A percentile compares a stretch with the other conserved stretches of the same genome.
Evolutionary conservation across 1,284 basidiomycete genomes (phyloP).

Genomic region (Marasmius tenuissimus): DNA sequence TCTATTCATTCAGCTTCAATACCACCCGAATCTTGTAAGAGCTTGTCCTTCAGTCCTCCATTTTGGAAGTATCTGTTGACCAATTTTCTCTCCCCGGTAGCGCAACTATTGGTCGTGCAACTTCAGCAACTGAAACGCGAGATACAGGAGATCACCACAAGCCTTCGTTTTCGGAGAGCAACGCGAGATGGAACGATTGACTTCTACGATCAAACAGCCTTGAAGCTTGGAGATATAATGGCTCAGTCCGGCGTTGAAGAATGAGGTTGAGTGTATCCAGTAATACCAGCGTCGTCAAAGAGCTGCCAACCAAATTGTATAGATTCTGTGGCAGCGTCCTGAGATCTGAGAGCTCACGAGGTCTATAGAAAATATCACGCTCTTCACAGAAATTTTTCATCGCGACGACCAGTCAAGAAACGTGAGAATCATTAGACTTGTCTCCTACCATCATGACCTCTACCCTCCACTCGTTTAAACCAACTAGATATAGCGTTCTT

Average conservation of each 20-base stretch:
- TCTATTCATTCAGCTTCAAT: no score
- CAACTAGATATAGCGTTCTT: slow-evolving; percentile 37
- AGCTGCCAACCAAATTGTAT: no score
- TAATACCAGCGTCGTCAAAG: no score
- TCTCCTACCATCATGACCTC: background rate
- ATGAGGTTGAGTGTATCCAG: no score
- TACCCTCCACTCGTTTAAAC: slow-evolving; percentile 16
- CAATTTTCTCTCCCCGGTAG: background rate
- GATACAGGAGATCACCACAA: background rate
- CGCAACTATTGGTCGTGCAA: background rate
- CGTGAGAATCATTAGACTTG: no score
- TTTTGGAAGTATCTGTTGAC: background rate
- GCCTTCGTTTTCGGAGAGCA: background rate
- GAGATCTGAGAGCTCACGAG: no score
- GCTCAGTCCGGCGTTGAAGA: background rate
- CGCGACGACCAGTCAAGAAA: no score
- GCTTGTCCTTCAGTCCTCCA: background rate
- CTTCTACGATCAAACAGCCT: background rate
- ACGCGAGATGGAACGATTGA: background rate
- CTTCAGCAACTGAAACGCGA: background rate
- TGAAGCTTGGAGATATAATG: background rate
- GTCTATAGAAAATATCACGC: no score
- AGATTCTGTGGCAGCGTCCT: no score
- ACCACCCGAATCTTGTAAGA: no score
- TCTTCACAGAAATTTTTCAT: no score